Conservation (phyloP, 2,329 filamentous ascomycete genomes). For the Colletotrichum endophyticum region DNA sequence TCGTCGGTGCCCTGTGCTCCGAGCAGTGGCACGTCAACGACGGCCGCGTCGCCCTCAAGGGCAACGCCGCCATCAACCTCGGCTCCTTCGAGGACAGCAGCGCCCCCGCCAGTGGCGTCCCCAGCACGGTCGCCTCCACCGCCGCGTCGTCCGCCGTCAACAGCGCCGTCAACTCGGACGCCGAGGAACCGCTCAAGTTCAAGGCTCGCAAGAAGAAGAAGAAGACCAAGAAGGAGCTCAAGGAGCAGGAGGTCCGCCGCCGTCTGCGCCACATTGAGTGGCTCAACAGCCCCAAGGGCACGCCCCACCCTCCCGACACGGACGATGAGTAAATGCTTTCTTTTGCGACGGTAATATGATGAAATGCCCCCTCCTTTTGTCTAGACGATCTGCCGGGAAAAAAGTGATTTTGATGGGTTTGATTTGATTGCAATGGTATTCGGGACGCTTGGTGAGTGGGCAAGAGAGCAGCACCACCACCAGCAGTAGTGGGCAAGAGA, state of each 20-base stretch:
- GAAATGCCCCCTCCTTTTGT: neutral
- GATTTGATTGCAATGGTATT: neutral
- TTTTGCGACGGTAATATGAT: conserved; percentile 9
- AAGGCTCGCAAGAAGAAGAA: conserved; percentile 94
- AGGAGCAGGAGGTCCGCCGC: conserved; percentile 88
- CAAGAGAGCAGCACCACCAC: neutral
- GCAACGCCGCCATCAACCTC: conserved; percentile 72
- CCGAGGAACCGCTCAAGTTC: conserved; percentile 92
- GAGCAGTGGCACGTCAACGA: conserved; percentile 96
- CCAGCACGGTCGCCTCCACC: conserved; percentile 65
- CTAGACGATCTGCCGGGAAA: neutral
- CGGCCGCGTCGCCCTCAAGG: conserved; percentile 85
- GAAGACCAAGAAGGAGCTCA: conserved; percentile 94
- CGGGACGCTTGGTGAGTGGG: neutral
- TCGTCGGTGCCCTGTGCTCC: conserved; percentile 91
- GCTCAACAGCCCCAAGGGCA: conserved; percentile 86
- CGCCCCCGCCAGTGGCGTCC: conserved; percentile 58
- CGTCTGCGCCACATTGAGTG: conserved; percentile 85
- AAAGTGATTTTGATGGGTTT: neutral
- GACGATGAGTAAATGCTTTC: conserved; percentile 62
- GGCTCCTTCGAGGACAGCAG: conserved; percentile 87
- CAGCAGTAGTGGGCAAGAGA: neutral
- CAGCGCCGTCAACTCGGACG: conserved; percentile 67
- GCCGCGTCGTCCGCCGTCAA: conserved; percentile 59
- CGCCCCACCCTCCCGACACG: conserved; percentile 76